Base-by-base conservation (phyloP, 2,329 filamentous ascomycete genomes). In the Penicillium thymicola region DNA sequence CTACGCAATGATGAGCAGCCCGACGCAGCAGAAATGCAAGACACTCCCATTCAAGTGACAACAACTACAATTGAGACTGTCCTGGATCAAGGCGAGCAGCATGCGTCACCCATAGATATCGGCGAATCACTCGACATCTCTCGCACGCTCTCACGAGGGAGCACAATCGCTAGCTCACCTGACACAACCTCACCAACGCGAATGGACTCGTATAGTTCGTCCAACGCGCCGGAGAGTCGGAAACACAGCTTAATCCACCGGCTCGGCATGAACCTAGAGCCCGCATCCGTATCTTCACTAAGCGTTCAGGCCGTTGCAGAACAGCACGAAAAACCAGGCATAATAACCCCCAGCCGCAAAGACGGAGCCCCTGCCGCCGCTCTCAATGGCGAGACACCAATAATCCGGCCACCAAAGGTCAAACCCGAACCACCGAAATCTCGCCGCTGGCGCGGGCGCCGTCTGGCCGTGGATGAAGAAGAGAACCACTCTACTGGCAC, bases 261-360 rank as follows among this genome's bases (percentile, higher is more conserved):
- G 28, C 73, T 92, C 3, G 89, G 89, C 10, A 91, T 92, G 73
- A 89, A 85, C 58, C 78, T 93, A 4, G 83, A 85, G 1, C 80
- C 83, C 2, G 84, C 89, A 50, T 83, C 82, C n/a, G 84, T 83
- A 46, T 95, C 90, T 70, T 86, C 82, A 66, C 78, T 90, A 62
- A 92, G 89, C 68, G 88, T 94, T 45, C 80, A 85, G 34, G 89
- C 94, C 65, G 85, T 96, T 41, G 90, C 91, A 7, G 84, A 85
- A 11, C 88, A 92, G 43, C 90, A 82, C 71, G 90, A 93, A 74
- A 92, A 89, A 71, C 90, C 90, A 0, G 90, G 89, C 1, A 85
- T 93, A 23, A 86, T 92, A 66, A 92, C 90, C 18, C 90, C 90
- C 6, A 91, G 89, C 69, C 82, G 87, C 45, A 75, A 72, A 55